Percentiles rank a stretch among this genome's conserved stretches.
These are phyloP conservation scores for Aspergillus ochraceoroseus DNA, from an alignment of 2,329 filamentous ascomycete genomes.

Conservation along the genomic window DNA sequence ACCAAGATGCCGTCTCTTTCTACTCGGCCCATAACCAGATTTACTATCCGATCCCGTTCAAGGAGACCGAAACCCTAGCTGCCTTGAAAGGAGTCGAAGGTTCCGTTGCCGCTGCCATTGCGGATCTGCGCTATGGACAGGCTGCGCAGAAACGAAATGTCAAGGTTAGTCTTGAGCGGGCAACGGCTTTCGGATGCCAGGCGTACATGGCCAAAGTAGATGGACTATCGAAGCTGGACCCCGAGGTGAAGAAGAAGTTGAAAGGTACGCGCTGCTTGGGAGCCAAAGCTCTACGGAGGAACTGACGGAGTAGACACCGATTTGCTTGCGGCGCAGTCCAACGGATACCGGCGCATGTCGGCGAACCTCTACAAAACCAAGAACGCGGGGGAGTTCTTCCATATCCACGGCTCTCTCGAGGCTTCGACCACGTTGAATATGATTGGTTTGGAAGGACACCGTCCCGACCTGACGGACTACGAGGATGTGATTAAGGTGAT, in stretches of 20 bases:
- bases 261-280: conserved; percentile 28
- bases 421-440: conserved; percentile 64
- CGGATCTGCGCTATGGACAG: conserved; percentile 50
- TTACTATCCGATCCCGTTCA: conserved; percentile 47
- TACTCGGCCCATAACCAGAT: conserved; percentile 36
- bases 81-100: conserved; percentile 59
- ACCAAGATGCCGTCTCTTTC: conserved; percentile 36
- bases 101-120: conserved; percentile 56
- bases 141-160: conserved; percentile 36
- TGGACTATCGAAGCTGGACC: conserved; percentile 38
- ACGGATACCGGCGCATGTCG: conserved; percentile 65
- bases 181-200: conserved; percentile 41
- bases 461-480: conserved; percentile 59
- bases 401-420: conserved; percentile 70
- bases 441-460: conserved; percentile 61
- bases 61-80: conserved; percentile 51
- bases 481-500: conserved; percentile 56
- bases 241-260: conserved; percentile 36
- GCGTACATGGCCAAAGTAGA: conserved; percentile 42
- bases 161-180: conserved; percentile 36
- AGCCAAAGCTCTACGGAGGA: background rate
- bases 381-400: conserved; percentile 63
- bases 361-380: conserved; percentile 68
- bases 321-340: conserved; percentile 64
- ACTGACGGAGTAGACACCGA: conserved; percentile 58